A percentile compares a stretch with the other conserved stretches of the same genome.
Evolutionary conservation across 2,329 filamentous ascomycete species (phyloP).

Genomic region (Ophiostoma australiae): DNA sequence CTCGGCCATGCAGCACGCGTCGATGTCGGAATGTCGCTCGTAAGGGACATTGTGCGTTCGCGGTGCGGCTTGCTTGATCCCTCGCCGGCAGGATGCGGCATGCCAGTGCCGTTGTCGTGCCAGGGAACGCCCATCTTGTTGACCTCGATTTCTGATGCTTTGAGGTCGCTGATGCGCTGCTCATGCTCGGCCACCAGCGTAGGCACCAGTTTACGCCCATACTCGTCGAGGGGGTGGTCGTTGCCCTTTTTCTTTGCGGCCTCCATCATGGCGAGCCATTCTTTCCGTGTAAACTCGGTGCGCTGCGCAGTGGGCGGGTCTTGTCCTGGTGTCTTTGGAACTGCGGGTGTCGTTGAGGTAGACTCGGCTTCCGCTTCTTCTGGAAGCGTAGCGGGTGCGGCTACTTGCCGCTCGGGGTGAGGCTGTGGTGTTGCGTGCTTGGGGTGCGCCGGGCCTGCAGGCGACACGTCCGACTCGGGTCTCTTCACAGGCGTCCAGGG

Average conservation of each 20-base stretch:
- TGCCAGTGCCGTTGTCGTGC: conserved; percentile 21
- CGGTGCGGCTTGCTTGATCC: conserved; percentile 4
- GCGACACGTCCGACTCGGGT: conserved; percentile 30
- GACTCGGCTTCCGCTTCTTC: conserved; percentile 7
- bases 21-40: conserved; percentile 21
- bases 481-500: conserved; percentile 58
- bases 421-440: not conserved
- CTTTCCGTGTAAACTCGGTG: conserved; percentile 23
- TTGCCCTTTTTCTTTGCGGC: conserved; percentile 17
- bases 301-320: not conserved
- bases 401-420: not conserved
- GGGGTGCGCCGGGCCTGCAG: conserved; percentile 26
- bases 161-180: conserved; percentile 27
- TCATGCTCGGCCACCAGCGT: conserved; percentile 28
- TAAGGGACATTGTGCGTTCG: conserved; percentile 26
- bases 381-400: not conserved
- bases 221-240: conserved; percentile 25
- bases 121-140: conserved; percentile 26
- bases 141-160: conserved; percentile 28
- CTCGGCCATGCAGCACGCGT: conserved; percentile 21
- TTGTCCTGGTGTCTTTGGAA: not conserved
- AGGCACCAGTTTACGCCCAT: conserved; percentile 25
- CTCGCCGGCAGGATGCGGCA: not conserved
- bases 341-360: not conserved
- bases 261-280: conserved; percentile 27